phyloP scores from a whole-genome alignment of 495 filamentous ascomycete genomes.

The Apiosordaria backusii region DNA sequence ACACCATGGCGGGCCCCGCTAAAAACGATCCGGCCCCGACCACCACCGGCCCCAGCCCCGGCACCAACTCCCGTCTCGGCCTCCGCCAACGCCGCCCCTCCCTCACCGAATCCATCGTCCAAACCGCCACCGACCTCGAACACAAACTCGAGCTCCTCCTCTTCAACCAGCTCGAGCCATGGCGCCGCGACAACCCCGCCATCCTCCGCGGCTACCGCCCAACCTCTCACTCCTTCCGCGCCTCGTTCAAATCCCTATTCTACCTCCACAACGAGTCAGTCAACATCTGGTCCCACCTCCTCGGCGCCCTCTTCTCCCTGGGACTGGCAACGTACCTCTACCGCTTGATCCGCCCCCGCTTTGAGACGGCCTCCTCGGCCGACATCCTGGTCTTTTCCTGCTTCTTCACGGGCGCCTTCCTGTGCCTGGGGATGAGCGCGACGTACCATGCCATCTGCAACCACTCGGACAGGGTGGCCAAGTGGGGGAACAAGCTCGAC shows the following conservation, averaged over 20 bases:
- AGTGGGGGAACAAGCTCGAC: slow-evolving; percentile 63
- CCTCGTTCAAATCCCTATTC: slow-evolving; percentile 35
- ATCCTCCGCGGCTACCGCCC: slow-evolving; percentile 42
- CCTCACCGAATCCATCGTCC: slow-evolving; percentile 26
- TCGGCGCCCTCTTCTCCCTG: slow-evolving; percentile 55
- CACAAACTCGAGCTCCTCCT: slow-evolving; percentile 25
- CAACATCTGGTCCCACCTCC: slow-evolving; percentile 87
- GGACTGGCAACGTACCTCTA: slow-evolving; percentile 34
- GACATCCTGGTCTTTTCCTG: slow-evolving; percentile 71
- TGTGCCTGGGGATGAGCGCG: slow-evolving; percentile 82
- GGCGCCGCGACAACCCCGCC: slow-evolving; percentile 40
- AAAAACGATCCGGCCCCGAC: not conserved
- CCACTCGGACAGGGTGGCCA: slow-evolving; percentile 40
- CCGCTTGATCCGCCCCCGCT: slow-evolving; percentile 57
- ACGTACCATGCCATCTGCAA: slow-evolving; percentile 54
- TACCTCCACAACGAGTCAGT: slow-evolving; percentile 80
- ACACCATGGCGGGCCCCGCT: not conserved
- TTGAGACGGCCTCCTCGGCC: slow-evolving; percentile 56
- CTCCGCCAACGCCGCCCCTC: slow-evolving; percentile 28
- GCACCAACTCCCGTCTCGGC: slow-evolving; percentile 17
- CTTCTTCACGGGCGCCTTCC: slow-evolving; percentile 72
- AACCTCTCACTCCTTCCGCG: slow-evolving; percentile 36
- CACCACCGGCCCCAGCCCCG: not conserved
- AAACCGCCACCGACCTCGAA: slow-evolving; percentile 26
- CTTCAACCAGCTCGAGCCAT: slow-evolving; percentile 44